phyloP scores from a whole-genome alignment of 352 stramenopile genomes.

The Pythium vanterpoolii region DNA sequence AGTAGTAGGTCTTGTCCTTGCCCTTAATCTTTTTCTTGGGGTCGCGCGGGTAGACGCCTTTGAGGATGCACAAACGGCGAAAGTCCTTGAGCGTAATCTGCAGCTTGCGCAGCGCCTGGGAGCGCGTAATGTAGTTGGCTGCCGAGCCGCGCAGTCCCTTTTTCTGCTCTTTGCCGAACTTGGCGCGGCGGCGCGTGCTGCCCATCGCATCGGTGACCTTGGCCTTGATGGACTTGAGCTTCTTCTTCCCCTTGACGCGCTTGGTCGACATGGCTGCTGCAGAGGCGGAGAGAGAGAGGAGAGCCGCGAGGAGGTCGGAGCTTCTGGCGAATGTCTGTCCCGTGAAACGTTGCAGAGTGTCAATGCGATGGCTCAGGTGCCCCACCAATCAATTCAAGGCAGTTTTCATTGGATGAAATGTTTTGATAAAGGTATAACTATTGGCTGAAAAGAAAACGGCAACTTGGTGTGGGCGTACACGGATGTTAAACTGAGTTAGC shows the following conservation, averaged over 20 bases:
- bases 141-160: conserved; percentile 78
- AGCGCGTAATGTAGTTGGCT: conserved; percentile 96
- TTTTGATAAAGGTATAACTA: not conserved
- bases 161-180: conserved; percentile 84
- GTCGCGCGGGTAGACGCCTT: conserved; percentile 98
- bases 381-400: conserved; percentile 33
- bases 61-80: conserved; percentile 98
- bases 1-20: conserved; percentile 99
- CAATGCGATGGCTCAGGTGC: conserved; percentile 1
- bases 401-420: conserved; percentile 12
- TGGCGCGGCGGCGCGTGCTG: conserved; percentile 74
- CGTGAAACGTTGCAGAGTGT: conserved; percentile 14
- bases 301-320: not conserved
- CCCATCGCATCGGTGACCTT: conserved; percentile 85
- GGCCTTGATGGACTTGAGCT: conserved; percentile 89
- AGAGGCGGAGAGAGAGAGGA: not conserved
- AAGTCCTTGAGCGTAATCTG: conserved; percentile 99
- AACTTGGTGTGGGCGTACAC: conserved; percentile 1
- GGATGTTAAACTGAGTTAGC: conserved; percentile 3
- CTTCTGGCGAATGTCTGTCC: conserved; percentile 1
- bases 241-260: conserved; percentile 88
- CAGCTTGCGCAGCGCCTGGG: conserved; percentile 92
- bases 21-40: conserved; percentile 93
- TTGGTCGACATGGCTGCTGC: conserved; percentile 71
- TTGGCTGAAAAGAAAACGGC: conserved; percentile 24